Evolutionary conservation across 2,329 filamentous ascomycete genomes (phyloP).

Genomic region (Colletotrichum lupini): DNA sequence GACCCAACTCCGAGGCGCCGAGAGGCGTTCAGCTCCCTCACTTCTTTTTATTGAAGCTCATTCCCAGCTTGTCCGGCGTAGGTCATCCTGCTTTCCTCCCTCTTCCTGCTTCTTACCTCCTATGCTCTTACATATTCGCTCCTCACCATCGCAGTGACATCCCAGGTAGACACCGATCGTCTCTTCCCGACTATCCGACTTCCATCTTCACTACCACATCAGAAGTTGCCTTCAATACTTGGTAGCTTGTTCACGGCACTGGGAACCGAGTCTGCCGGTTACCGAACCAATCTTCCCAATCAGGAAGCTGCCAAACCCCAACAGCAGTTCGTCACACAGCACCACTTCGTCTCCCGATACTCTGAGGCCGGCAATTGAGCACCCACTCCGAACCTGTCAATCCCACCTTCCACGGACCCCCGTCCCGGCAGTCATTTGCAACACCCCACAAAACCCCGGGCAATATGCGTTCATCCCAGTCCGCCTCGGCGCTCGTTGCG

Average conservation of each 20-base stretch:
- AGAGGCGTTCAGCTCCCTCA: neutral
- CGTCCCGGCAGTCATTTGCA: constrained; percentile 11
- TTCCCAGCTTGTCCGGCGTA: constrained; percentile 9
- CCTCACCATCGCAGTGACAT: neutral
- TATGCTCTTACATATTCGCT: neutral
- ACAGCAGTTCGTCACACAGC: neutral
- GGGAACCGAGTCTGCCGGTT: neutral
- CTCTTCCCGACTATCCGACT: neutral
- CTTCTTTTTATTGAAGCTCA: constrained; percentile 25
- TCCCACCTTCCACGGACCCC: constrained; percentile 14
- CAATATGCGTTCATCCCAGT: constrained; percentile 28
- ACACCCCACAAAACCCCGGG: constrained; percentile 22
- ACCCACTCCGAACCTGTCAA: constrained; percentile 16
- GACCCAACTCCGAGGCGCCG: constrained; percentile 17
- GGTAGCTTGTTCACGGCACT: neutral
- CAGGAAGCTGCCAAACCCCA: constrained; percentile 19
- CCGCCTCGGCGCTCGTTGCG: constrained; percentile 27
- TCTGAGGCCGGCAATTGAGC: constrained; percentile 14
- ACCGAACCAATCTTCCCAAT: constrained; percentile 4
- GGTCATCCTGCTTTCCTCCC: neutral
- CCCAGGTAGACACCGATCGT: too few species aligned
- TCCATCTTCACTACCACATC: neutral
- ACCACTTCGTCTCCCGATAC: neutral
- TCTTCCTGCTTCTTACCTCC: neutral
- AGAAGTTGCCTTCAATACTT: neutral